Conservation (phyloP, 2,329 filamentous ascomycete species). For the Plectosphaerella sp. region DNA sequence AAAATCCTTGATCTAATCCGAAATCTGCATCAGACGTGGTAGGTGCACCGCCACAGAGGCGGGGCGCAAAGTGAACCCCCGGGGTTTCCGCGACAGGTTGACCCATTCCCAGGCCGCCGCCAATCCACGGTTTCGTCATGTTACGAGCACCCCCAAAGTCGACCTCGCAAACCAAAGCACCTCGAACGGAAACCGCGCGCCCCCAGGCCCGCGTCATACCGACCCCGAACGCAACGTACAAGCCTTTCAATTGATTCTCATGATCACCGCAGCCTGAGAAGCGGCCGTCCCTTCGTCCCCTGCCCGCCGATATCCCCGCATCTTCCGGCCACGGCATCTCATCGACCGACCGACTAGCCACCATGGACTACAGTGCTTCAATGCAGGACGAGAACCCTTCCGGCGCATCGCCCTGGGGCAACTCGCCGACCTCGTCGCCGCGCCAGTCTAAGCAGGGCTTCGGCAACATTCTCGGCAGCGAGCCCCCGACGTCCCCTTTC, state of each 20-base stretch:
- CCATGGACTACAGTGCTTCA: slow-evolving; percentile 56
- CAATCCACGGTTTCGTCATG: too few species aligned
- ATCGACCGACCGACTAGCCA: background rate
- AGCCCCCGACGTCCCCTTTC: slow-evolving; percentile 37
- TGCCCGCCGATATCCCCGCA: slow-evolving; percentile 1
- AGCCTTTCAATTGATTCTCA: background rate
- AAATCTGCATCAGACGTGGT: too few species aligned
- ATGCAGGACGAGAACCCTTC: slow-evolving; percentile 51
- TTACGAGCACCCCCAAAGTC: too few species aligned
- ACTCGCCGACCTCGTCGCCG: slow-evolving; percentile 47
- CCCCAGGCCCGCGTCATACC: too few species aligned
- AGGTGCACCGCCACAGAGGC: too few species aligned
- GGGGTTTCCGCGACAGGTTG: too few species aligned
- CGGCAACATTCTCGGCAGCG: slow-evolving; percentile 29
- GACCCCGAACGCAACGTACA: too few species aligned
- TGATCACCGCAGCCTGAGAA: background rate
- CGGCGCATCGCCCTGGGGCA: slow-evolving; percentile 52
- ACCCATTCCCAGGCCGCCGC: too few species aligned
- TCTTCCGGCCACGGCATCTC: background rate
- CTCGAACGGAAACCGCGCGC: too few species aligned
- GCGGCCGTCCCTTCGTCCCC: background rate
- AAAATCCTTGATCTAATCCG: too few species aligned
- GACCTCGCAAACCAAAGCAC: too few species aligned
- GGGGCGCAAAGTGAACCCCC: too few species aligned
- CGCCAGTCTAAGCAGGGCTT: slow-evolving; percentile 40